Conservation (phyloP, 108 stramenopile genomes). For the Cyclotella choctawhatcheeana region DNA sequence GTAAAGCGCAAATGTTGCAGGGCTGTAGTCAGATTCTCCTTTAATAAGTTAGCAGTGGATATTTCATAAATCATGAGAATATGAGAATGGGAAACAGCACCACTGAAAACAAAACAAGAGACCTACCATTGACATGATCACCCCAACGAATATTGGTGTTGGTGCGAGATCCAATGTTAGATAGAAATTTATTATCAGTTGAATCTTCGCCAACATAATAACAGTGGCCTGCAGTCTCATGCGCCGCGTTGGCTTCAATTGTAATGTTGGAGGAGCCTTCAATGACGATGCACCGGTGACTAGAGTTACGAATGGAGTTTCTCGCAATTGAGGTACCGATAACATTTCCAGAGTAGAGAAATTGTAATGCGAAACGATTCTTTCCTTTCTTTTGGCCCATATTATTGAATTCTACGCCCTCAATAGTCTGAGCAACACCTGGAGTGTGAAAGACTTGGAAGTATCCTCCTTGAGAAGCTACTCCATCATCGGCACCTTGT, state of each 20-base stretch:
- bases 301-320: conserved; percentile 67
- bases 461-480: conserved; percentile 51
- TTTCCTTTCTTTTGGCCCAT: conserved; percentile 58
- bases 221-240: conserved; percentile 50
- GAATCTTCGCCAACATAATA: conserved; percentile 39
- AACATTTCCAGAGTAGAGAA: conserved; percentile 53
- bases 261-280: conserved; percentile 61
- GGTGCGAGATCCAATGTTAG: conserved; percentile 39
- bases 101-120: neutral
- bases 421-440: conserved; percentile 57
- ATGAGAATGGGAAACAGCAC: neutral
- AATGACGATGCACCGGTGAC: conserved; percentile 64
- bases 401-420: conserved; percentile 60
- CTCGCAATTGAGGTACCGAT: conserved; percentile 53
- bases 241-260: conserved; percentile 63
- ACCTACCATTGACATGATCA: conserved; percentile 26
- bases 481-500: conserved; percentile 46
- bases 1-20: conserved; percentile 30
- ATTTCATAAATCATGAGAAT: neutral
- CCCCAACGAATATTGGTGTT: conserved; percentile 36
- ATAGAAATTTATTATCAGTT: conserved; percentile 18
- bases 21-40: conserved; percentile 34
- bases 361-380: conserved; percentile 64
- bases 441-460: conserved; percentile 65
- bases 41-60: neutral